Percentiles rank a stretch among this genome's conserved stretches.
phyloP scores from a whole-genome alignment of 2,329 filamentous ascomycete species.

The Xylaria sp. region DNA sequence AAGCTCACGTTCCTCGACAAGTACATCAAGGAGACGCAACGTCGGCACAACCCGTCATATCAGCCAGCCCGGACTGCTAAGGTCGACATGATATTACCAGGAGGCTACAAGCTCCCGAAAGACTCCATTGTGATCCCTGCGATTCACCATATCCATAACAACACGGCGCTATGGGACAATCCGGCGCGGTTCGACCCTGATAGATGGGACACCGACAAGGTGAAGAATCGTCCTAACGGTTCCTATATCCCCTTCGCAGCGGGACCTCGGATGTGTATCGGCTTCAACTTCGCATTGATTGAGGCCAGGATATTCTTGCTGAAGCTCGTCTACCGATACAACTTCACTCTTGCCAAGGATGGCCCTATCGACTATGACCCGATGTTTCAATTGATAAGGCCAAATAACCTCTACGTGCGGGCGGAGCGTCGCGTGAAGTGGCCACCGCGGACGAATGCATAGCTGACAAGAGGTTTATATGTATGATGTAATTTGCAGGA shows the following conservation, averaged over 20 bases:
- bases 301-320: slow-evolving; percentile 70
- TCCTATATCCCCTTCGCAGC: slow-evolving; percentile 69
- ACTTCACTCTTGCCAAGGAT: slow-evolving; percentile 62
- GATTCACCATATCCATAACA: slow-evolving; percentile 64
- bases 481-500: slow-evolving; percentile 8
- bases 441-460: slow-evolving; percentile 50
- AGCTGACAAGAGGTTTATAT: neutral
- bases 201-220: slow-evolving; percentile 66
- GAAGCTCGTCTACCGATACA: slow-evolving; percentile 69
- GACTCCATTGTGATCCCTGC: slow-evolving; percentile 65
- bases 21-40: slow-evolving; percentile 70
- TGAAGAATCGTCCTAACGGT: slow-evolving; percentile 61
- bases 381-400: slow-evolving; percentile 67
- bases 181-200: slow-evolving; percentile 68
- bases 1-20: slow-evolving; percentile 65
- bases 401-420: slow-evolving; percentile 64
- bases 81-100: slow-evolving; percentile 66
- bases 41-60: slow-evolving; percentile 69
- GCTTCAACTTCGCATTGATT: slow-evolving; percentile 72
- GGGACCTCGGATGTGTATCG: slow-evolving; percentile 69
- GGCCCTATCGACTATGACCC: slow-evolving; percentile 68
- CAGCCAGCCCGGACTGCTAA: slow-evolving; percentile 69
- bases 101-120: slow-evolving; percentile 66
- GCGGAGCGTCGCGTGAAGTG: slow-evolving; percentile 62
- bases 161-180: slow-evolving; percentile 67